phyloP scores from a whole-genome alignment of 2,329 filamentous ascomycete species.

The Dryadomyces quercus-mongolicae region DNA sequence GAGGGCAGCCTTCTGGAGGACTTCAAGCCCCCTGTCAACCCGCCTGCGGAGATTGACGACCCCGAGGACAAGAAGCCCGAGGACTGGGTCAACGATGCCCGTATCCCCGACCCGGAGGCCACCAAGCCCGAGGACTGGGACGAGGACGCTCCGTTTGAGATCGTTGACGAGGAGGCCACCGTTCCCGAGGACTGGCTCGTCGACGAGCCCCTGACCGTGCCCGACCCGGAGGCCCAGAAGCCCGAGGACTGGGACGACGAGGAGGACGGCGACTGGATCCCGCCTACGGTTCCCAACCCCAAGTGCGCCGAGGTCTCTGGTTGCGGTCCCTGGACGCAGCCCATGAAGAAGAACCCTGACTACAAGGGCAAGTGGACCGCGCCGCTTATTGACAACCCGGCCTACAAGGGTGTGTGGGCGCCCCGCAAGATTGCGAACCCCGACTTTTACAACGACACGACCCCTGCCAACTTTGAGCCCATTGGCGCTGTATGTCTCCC shows the following conservation, averaged over 20 bases:
- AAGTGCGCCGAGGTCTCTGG: conserved; percentile 90
- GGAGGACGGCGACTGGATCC: conserved; percentile 95
- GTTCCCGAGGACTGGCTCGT: conserved; percentile 96
- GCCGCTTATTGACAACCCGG: conserved; percentile 89
- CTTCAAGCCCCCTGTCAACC: conserved; percentile 90
- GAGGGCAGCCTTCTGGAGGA: conserved; percentile 87
- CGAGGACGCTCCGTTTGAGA: conserved; percentile 93
- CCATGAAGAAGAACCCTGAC: conserved; percentile 84
- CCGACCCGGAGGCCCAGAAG: conserved; percentile 93
- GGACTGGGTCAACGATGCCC: conserved; percentile 88
- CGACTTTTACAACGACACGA: conserved; percentile 93
- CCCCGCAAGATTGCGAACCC: conserved; percentile 97
- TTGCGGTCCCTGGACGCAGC: conserved; percentile 85
- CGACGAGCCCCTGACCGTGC: conserved; percentile 67
- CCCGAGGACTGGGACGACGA: conserved; percentile 99
- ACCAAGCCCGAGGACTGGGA: conserved; percentile 98
- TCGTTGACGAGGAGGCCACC: conserved; percentile 83
- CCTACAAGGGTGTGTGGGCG: conserved; percentile 92
- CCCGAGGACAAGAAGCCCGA: conserved; percentile 86
- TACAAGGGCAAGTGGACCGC: conserved; percentile 99
- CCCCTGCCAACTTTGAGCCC: conserved; percentile 89
- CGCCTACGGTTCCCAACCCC: conserved; percentile 85
- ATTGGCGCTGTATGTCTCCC: conserved; percentile 90
- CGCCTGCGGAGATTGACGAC: conserved; percentile 88
- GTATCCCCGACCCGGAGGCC: conserved; percentile 84